Conservation (phyloP, 495 filamentous ascomycete genomes). For the Chaetomium fimeti region DNA sequence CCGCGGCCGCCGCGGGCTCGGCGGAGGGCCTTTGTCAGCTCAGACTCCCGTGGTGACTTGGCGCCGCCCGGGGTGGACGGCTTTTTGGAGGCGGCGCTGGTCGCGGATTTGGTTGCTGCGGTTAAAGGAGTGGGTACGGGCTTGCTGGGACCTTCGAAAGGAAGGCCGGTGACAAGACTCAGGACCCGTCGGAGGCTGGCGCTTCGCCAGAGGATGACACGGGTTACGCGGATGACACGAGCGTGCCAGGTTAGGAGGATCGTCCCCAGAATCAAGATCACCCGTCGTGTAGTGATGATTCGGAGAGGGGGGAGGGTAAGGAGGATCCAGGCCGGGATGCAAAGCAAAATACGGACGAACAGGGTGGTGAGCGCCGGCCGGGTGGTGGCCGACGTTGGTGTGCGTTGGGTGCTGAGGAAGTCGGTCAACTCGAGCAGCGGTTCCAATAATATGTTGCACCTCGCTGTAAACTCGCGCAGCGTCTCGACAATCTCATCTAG, state of each 20-base stretch:
- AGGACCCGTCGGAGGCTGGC: conserved; percentile 63
- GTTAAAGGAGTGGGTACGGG: conserved; percentile 12
- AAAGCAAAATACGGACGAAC: conserved; percentile 81
- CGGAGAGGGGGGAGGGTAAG: conserved; percentile 77
- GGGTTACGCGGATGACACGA: conserved; percentile 76
- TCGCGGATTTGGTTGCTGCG: conserved; percentile 21
- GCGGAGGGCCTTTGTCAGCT: conserved; percentile 40
- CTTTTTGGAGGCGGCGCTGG: conserved; percentile 21
- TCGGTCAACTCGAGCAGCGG: conserved; percentile 85
- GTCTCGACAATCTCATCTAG: conserved; percentile 96
- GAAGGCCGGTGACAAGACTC: conserved; percentile 72
- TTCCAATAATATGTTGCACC: conserved; percentile 89
- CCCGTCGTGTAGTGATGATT: conserved; percentile 82
- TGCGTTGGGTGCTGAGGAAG: conserved; percentile 87
- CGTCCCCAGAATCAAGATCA: conserved; percentile 77
- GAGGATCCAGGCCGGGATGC: conserved; percentile 83
- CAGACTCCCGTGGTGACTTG: conserved; percentile 32
- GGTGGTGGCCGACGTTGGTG: conserved; percentile 88
- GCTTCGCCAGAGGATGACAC: conserved; percentile 90
- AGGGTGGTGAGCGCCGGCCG: conserved; percentile 85
- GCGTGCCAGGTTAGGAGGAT: conserved; percentile 87
- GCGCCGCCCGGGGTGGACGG: background rate
- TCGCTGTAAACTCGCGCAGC: conserved; percentile 77
- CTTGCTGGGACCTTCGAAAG: conserved; percentile 52
- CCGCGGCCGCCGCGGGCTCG: conserved; percentile 46